Evolutionary conservation across 129 eudicot genomes (phyloP), one percentile per base, ranked within the genome.

Genomic region (Lonicera japonica): DNA sequence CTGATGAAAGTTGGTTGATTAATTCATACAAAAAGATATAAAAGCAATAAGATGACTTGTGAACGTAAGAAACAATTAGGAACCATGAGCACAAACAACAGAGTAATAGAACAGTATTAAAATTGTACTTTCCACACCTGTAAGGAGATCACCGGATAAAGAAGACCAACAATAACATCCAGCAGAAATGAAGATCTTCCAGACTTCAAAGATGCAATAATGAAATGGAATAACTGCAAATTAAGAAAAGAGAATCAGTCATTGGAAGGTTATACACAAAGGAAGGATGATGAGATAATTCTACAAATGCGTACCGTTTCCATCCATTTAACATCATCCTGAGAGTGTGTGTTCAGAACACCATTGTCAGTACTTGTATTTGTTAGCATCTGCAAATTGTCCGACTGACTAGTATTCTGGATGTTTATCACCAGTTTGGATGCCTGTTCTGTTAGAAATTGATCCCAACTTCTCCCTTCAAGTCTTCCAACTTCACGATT

Each of bases 321-420:
- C 96, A 92, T 87, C 99, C 95, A 87, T 70, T 85, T 91, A 64
- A 85, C 78, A 69, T 88, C 96, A 73, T 88, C 96, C 25, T 77
- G 79, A 65, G 88, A 73, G 68, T 83, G 69, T 60, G 75, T 86
- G 67, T 52, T 85, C 36, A 83, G 54, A 17, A 34, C 46, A 48
- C 82, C 86, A 16, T 81, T 78, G 29, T 72, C 75, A 9, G 69
- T 15, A 17, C 43, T 74, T 58, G 71, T 54, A 18, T 81, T 80
- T 39, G 77, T 58, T 69, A 62, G 25, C n/a, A 68, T 77, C 62
- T 88, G 89, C 70, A 71, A 56, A 65, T 70, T 73, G 29, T 85
- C 95, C 1, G 95, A 74, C 22, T 75, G 89, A 78, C 77, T 78
- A 43, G 82, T 62, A 29, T 76, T 86, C 73, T 87, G 99, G 53